A percentile compares a stretch with the other conserved stretches of the same genome.
These are phyloP conservation scores for Nakaseomyces uthaithaninus DNA, from an alignment of 1,139 yeast genomes.

Conservation along the genomic window DNA sequence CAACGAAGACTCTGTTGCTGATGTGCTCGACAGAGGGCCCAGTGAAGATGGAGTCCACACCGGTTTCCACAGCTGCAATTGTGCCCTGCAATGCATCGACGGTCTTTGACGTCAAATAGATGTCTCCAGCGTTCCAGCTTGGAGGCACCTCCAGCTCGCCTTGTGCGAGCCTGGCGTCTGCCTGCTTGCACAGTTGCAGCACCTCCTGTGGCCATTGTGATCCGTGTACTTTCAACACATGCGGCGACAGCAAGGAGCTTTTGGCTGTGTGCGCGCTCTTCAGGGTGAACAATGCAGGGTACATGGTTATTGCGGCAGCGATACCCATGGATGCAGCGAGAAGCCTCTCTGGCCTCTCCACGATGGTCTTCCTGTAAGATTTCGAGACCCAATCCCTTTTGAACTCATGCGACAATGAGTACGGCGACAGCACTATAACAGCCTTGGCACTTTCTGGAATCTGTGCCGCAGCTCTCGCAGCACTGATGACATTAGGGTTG, in stretches of 20 bases:
- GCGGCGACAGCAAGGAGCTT: conserved; percentile 35
- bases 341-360: conserved; percentile 76
- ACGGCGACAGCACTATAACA: conserved; percentile 49
- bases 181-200: conserved; percentile 50
- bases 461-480: conserved; percentile 38
- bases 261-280: conserved; percentile 33
- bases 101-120: conserved; percentile 62
- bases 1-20: conserved; percentile 56
- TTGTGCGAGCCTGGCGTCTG: conserved; percentile 47
- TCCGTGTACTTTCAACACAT: conserved; percentile 72
- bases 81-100: conserved; percentile 71
- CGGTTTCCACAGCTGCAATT: conserved; percentile 68
- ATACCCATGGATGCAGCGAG: conserved; percentile 72
- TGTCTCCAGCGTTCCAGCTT: conserved; percentile 80
- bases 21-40: conserved; percentile 29
- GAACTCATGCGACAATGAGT: conserved; percentile 59
- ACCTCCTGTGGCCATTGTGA: conserved; percentile 59
- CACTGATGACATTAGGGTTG: conserved; percentile 48
- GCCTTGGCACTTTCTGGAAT: conserved; percentile 42
- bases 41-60: conserved; percentile 50
- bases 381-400: conserved; percentile 73
- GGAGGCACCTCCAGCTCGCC: conserved; percentile 68
- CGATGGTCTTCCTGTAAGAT: conserved; percentile 58
- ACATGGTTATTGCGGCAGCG: conserved; percentile 65
- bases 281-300: conserved; percentile 52